phyloP scores from a whole-genome alignment of 2,329 filamentous ascomycete species.

The Aspergillus sp. region DNA sequence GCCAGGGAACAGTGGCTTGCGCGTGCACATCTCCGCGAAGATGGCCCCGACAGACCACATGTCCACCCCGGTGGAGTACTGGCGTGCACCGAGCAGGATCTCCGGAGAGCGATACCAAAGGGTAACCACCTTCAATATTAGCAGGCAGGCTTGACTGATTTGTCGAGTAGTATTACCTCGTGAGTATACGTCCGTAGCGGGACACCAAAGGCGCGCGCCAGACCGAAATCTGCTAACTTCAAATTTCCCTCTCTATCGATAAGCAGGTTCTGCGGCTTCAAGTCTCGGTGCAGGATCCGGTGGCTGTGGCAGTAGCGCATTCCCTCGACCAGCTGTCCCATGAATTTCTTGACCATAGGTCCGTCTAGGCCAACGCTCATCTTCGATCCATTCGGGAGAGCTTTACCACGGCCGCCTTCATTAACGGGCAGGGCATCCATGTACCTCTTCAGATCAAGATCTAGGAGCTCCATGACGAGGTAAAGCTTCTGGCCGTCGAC shows the following conservation, averaged over 20 bases:
- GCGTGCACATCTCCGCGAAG: background rate
- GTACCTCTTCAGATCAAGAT: constrained; percentile 72
- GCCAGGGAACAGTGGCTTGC: background rate
- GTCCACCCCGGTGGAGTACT: background rate
- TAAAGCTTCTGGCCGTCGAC: constrained; percentile 94
- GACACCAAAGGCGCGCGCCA: background rate
- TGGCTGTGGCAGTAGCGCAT: background rate
- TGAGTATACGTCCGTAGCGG: background rate
- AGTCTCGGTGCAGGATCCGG: background rate
- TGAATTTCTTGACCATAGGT: background rate
- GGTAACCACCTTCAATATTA: background rate
- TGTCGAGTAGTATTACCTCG: background rate
- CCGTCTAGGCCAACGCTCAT: background rate
- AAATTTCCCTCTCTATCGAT: background rate
- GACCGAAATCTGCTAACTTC: background rate
- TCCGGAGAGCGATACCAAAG: background rate
- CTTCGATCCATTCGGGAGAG: background rate
- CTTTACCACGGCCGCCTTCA: background rate
- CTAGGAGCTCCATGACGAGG: constrained; percentile 88
- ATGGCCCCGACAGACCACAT: background rate
- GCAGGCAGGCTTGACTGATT: background rate
- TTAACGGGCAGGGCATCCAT: background rate
- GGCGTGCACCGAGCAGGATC: background rate
- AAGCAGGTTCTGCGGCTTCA: background rate
- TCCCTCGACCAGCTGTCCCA: background rate